These are phyloP conservation scores for Serpula lacrymans DNA, from an alignment of 768 basidiomycete species.

Conservation along the genomic window DNA sequence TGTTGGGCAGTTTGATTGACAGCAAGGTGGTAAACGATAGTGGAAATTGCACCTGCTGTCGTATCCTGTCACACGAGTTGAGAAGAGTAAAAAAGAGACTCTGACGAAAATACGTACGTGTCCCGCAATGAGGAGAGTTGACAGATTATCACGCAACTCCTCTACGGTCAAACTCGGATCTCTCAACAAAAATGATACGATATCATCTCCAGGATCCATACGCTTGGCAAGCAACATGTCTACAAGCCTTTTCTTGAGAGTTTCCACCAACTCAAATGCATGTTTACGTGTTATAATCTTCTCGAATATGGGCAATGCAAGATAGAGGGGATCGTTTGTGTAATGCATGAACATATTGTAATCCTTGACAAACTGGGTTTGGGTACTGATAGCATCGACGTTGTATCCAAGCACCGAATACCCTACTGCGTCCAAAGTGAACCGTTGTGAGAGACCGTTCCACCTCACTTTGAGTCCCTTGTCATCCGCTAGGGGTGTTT, in stretches of 20 bases:
- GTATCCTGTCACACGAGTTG: constrained; percentile 27
- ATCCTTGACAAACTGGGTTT: constrained; percentile 32
- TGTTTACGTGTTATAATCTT: constrained; percentile 22
- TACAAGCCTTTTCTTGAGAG: constrained; percentile 24
- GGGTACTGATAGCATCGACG: constrained; percentile 31
- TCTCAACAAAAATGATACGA: constrained; percentile 34
- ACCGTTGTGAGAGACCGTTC: constrained; percentile 25
- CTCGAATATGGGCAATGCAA: constrained; percentile 31
- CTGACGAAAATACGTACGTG: constrained; percentile 24
- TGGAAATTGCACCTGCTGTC: constrained; percentile 36
- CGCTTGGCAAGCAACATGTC: constrained; percentile 25
- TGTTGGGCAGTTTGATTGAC: constrained; percentile 34
- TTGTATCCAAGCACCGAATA: constrained; percentile 35
- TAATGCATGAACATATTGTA: constrained; percentile 34
- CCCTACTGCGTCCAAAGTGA: constrained; percentile 36
- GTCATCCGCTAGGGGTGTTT: constrained; percentile 22
- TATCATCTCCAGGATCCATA: constrained; percentile 29
- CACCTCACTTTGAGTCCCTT: constrained; percentile 22
- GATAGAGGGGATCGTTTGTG: constrained; percentile 31
- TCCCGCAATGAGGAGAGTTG: constrained; percentile 37
- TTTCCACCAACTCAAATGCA: constrained; percentile 20
- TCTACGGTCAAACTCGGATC: constrained; percentile 28
- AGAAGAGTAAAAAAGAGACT: background rate
- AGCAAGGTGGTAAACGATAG: constrained; percentile 33
- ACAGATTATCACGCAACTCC: constrained; percentile 35